phyloP scores from a whole-genome alignment of 768 basidiomycete genomes.

The Termitomyces sp. region DNA sequence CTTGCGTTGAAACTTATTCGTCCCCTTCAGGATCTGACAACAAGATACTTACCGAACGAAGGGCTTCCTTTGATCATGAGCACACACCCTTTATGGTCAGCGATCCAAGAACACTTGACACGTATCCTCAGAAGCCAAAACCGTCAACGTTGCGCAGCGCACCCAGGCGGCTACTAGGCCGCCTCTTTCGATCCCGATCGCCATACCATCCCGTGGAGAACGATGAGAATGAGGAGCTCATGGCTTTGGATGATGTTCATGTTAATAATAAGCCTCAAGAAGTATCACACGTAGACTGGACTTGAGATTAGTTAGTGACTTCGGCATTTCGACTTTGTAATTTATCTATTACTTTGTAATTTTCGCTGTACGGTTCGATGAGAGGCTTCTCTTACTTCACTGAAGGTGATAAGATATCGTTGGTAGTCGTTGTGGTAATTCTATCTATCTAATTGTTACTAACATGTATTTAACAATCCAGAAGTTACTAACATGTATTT shows the following conservation, averaged over 20 bases:
- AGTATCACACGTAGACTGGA: background rate
- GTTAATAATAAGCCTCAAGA: slow-evolving; percentile 3
- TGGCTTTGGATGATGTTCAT: slow-evolving; percentile 7
- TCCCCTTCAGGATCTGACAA: background rate
- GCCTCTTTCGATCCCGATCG: slow-evolving; percentile 6
- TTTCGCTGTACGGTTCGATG: background rate
- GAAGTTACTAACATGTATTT: no score
- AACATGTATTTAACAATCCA: no score
- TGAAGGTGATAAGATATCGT: no score
- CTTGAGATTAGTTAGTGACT: background rate
- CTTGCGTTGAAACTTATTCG: background rate
- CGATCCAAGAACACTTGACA: background rate
- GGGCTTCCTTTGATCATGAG: slow-evolving; percentile 1
- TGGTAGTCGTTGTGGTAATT: no score
- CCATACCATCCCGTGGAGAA: slow-evolving; percentile 10
- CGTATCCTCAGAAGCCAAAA: slow-evolving; percentile 11
- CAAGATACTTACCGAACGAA: background rate
- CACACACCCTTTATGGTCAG: slow-evolving; percentile 4
- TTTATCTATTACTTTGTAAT: background rate
- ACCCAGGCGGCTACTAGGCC: slow-evolving; percentile 8
- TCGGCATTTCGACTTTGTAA: background rate
- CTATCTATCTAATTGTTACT: no score
- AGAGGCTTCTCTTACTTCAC: no score
- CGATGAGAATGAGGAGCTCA: slow-evolving; percentile 10
- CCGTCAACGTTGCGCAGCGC: background rate